Conservation (phyloP, 2,329 filamentous ascomycete species). For the Aspergillus brunneoviolaceus region DNA sequence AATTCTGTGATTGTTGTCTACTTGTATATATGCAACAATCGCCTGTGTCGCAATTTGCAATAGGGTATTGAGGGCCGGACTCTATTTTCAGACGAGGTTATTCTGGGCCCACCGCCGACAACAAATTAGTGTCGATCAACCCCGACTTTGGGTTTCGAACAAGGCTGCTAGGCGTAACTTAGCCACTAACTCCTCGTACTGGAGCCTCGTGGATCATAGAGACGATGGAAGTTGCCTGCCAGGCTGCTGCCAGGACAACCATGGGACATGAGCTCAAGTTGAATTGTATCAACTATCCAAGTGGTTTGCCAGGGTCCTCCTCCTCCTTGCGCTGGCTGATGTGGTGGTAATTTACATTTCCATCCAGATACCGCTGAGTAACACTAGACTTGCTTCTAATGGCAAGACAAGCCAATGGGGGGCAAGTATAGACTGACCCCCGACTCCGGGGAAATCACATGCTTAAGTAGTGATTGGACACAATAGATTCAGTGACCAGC, state of each 20-base stretch:
- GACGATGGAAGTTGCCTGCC: not conserved
- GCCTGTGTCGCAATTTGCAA: not conserved
- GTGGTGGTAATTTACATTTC: not conserved
- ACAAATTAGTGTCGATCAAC: constrained; percentile 14
- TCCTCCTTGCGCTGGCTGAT: not conserved
- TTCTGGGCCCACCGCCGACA: constrained; percentile 6
- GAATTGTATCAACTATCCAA: too few relatives aligned
- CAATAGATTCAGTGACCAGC: constrained; percentile 14
- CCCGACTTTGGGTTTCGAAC: constrained; percentile 6
- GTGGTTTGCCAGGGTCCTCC: too few relatives aligned
- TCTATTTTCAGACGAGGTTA: not conserved
- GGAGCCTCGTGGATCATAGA: constrained; percentile 11
- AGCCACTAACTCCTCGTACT: constrained; percentile 13
- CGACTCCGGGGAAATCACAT: constrained; percentile 18
- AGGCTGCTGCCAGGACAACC: not conserved
- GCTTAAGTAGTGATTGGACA: constrained; percentile 18
- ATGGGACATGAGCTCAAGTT: not conserved
- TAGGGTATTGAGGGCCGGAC: not conserved
- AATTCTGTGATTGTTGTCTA: constrained; percentile 19
- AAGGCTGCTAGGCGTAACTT: constrained; percentile 5
- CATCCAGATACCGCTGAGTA: not conserved
- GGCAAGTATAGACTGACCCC: constrained; percentile 10
- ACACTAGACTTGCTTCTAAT: constrained; percentile 13
- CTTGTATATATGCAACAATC: not conserved
- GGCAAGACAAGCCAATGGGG: constrained; percentile 1